Evolutionary conservation across 805 yeast genomes (phyloP).

Genomic region (Saccharomycopsis fodiens): DNA sequence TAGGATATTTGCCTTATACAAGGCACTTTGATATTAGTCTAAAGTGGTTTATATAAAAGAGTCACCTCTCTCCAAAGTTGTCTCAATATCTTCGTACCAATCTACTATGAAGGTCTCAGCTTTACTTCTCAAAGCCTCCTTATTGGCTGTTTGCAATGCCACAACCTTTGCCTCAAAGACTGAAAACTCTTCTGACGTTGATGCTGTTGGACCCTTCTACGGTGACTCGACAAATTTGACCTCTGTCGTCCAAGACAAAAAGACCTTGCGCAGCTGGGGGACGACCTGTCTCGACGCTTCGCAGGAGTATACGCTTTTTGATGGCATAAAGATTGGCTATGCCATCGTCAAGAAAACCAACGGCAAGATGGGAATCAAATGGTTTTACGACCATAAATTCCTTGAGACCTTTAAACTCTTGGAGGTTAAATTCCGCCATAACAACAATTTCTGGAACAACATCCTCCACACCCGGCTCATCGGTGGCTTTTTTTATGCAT

Average conservation of each 20-base stretch:
- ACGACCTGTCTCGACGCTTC: conserved; percentile 6
- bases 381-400: conserved; percentile 11
- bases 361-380: conserved; percentile 13
- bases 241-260: neutral
- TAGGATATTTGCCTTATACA: too few relatives aligned
- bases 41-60: too few relatives aligned
- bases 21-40: too few relatives aligned
- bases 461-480: neutral
- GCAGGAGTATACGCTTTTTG: conserved; percentile 1
- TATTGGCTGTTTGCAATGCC: too few relatives aligned
- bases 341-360: conserved; percentile 5
- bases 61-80: too few relatives aligned
- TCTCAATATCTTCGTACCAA: too few relatives aligned
- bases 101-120: too few relatives aligned
- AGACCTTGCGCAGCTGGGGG: neutral
- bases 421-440: conserved; percentile 15
- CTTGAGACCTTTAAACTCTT: neutral
- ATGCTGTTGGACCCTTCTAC: too few relatives aligned
- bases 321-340: conserved; percentile 9
- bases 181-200: too few relatives aligned
- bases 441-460: conserved; percentile 5
- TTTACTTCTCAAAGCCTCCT: too few relatives aligned
- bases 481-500: conserved; percentile 17
- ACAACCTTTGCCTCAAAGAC: too few relatives aligned
- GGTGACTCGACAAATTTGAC: too few relatives aligned